phyloP scores from a whole-genome alignment of 352 stramenopile species.

The Plasmopara viticola region DNA sequence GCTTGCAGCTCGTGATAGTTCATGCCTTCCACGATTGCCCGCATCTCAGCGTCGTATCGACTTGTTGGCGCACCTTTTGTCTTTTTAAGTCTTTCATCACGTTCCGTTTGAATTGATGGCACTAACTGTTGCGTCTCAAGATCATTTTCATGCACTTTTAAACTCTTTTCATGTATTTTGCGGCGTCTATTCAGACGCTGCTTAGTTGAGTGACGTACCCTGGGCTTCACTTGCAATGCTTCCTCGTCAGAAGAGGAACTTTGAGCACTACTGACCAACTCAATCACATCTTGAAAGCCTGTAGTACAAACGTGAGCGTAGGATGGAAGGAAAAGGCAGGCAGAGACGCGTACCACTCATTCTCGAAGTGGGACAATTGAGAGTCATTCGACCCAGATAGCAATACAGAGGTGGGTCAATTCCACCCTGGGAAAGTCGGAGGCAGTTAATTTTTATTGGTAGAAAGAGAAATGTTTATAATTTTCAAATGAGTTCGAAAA shows the following conservation, averaged over 20 bases:
- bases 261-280: constrained; percentile 20
- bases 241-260: constrained; percentile 15
- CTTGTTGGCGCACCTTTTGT: constrained; percentile 13
- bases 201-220: background rate
- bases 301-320: background rate
- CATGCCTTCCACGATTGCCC: constrained; percentile 33
- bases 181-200: constrained; percentile 7
- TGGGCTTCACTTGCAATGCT: constrained; percentile 10
- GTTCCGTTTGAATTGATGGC: constrained; percentile 4
- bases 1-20: constrained; percentile 43
- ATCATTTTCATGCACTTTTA: too few species aligned
- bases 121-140: background rate
- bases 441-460: too few species aligned
- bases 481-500: too few species aligned
- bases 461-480: too few species aligned
- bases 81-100: constrained; percentile 4
- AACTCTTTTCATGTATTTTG: constrained; percentile 3
- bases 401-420: too few species aligned
- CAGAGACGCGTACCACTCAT: background rate
- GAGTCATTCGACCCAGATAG: too few species aligned
- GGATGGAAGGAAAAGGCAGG: constrained; percentile 2
- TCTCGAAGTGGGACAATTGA: too few species aligned
- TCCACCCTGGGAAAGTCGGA: too few species aligned
- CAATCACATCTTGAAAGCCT: constrained; percentile 25
- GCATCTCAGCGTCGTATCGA: constrained; percentile 12